Base-by-base conservation (phyloP, 1,139 yeast genomes). In the Magnusiomyces clavatus region DNA sequence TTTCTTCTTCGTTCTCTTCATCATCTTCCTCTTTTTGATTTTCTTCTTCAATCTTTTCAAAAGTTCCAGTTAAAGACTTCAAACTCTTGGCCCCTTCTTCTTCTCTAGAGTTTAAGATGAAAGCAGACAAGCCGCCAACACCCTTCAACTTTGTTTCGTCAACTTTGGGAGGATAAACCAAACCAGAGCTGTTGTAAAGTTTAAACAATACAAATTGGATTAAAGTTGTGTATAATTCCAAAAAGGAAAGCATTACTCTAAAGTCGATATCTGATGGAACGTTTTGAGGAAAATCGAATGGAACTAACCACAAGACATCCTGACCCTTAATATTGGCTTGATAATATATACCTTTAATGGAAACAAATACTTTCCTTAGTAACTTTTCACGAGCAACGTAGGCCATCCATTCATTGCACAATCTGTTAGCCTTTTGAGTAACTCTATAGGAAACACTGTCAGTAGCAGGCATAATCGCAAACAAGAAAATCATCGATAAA, bases 281-380 rank as follows among this genome's bases (percentile, higher is more conserved):
- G 68, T 86, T 86, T 67, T 92, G 95, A 20, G 98, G 96, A 74
- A 90, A 92, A 69, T 89, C 90, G 77, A 84, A 92, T 31, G 99
- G 99, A 48, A 88, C 95, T 58, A 92, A 78, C 98, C 98, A 92
- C 73, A 94, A 81, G 49, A 92, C 77, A 60, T 87, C 96, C 69
- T 90, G 96, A 56, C 98, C 98, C 67, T 79, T 82, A 47, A 92
- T 82, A 57, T 69, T 80, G 41, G 97, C 97, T 69, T 90, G 90
- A 67, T 92, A 94, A 71, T 92, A 92, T 24, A 90, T 95, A 72
- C 99, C 99, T 70, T 94, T 92, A 66, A 92, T 92, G 51, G 96
- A 86, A 39, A 92, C 97, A 71, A 92, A 92, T 10, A 90, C 96
- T 68, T 92, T 92, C 61, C 83, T 82, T 60, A 92, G 73, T 34